Conservation (phyloP, 352 stramenopile species). For the Phytophthora kernoviae region DNA sequence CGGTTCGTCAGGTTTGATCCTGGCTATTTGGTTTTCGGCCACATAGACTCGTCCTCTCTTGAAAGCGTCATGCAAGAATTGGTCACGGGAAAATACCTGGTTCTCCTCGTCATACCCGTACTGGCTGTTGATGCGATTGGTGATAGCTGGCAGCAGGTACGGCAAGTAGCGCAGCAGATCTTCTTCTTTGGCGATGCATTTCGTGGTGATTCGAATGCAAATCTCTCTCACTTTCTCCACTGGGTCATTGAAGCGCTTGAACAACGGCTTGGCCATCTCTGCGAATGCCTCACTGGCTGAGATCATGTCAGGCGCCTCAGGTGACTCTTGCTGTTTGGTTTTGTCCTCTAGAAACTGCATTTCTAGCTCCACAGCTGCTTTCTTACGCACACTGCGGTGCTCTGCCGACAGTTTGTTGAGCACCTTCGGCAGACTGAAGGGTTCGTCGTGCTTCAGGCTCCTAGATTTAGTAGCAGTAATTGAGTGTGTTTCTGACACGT, state of each 20-base stretch:
- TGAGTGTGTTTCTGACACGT: constrained; percentile 1
- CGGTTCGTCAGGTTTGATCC: constrained; percentile 57
- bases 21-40: constrained; percentile 38
- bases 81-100: constrained; percentile 70
- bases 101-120: constrained; percentile 81
- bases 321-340: background rate
- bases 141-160: constrained; percentile 77
- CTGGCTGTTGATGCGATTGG: constrained; percentile 63
- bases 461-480: background rate
- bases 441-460: constrained; percentile 6
- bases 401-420: constrained; percentile 71
- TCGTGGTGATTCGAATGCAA: constrained; percentile 59
- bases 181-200: constrained; percentile 48
- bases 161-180: constrained; percentile 73
- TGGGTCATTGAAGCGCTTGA: constrained; percentile 85
- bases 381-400: constrained; percentile 52
- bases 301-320: background rate
- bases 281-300: constrained; percentile 27
- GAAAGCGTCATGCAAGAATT: constrained; percentile 76
- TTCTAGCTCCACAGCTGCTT: constrained; percentile 60
- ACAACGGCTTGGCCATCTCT: constrained; percentile 72
- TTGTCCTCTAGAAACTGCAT: constrained; percentile 37
- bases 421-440: constrained; percentile 50
- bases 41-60: constrained; percentile 74
- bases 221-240: constrained; percentile 80